These are phyloP conservation scores for Solanum megistacrolobum DNA, from an alignment of 257 asterid species.

Conservation along the genomic window DNA sequence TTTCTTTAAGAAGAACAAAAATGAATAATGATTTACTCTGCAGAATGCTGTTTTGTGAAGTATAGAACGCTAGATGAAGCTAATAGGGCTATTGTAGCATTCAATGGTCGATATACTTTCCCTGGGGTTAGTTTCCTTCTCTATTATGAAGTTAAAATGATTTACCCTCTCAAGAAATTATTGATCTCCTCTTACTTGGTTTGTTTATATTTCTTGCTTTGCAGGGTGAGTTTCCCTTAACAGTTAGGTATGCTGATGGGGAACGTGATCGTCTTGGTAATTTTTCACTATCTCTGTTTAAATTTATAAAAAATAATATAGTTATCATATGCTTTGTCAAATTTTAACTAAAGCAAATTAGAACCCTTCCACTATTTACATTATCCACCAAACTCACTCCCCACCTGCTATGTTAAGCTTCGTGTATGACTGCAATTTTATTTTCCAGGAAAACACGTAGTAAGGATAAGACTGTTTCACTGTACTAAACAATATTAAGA, in stretches of 20 bases:
- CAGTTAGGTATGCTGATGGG: slow-evolving; percentile 68
- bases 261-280: slow-evolving; percentile 74
- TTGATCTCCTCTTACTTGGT: not conserved
- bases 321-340: not conserved
- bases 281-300: not conserved
- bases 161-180: slow-evolving; percentile 1
- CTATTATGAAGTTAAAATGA: not conserved
- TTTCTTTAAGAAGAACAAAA: not conserved
- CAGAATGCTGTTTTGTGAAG: slow-evolving; percentile 89
- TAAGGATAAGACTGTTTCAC: not conserved
- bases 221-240: slow-evolving; percentile 53
- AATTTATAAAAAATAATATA: not conserved
- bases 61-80: slow-evolving; percentile 64
- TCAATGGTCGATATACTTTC: slow-evolving; percentile 46
- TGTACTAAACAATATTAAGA: not conserved
- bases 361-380: not conserved
- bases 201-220: slow-evolving; percentile 11
- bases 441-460: not conserved
- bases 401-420: not conserved
- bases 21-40: not conserved
- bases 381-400: not conserved
- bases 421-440: not conserved
- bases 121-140: slow-evolving; percentile 66
- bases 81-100: slow-evolving; percentile 58
- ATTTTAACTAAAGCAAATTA: not conserved